Conservation (phyloP, 805 yeast species). For the Candida golubevii region DNA sequence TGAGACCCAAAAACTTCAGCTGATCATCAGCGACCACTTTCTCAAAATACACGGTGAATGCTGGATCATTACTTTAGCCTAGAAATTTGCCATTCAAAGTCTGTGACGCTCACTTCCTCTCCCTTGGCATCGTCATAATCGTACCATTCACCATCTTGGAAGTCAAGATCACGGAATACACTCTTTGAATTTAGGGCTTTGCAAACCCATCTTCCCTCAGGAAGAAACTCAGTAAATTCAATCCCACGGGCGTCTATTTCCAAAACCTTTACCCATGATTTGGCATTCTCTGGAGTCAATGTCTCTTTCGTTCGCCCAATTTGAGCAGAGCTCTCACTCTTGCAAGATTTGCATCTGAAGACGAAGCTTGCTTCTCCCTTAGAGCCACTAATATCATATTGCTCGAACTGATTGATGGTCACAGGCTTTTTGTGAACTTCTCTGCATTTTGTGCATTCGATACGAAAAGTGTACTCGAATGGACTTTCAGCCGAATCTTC, state of each 20-base stretch:
- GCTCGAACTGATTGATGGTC: conserved; percentile 61
- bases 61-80: conserved; percentile 6
- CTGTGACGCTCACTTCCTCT: conserved; percentile 76
- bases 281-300: conserved; percentile 38
- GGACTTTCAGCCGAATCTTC: conserved; percentile 57
- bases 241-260: conserved; percentile 85
- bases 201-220: conserved; percentile 60
- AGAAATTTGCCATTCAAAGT: conserved; percentile 61
- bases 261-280: conserved; percentile 45
- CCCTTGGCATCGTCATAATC: conserved; percentile 88
- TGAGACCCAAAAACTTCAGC: too few relatives aligned
- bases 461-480: conserved; percentile 69
- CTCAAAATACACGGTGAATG: too few relatives aligned
- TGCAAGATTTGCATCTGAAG: conserved; percentile 69
- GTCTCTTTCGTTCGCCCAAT: conserved; percentile 30
- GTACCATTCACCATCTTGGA: conserved; percentile 84
- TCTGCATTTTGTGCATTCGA: conserved; percentile 76
- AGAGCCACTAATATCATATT: conserved; percentile 61
- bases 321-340: conserved; percentile 35
- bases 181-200: conserved; percentile 49
- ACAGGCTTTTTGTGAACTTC: conserved; percentile 71
- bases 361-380: conserved; percentile 83
- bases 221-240: conserved; percentile 63
- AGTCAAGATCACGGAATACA: conserved; percentile 59
- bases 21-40: too few relatives aligned